Percentiles rank a stretch among this genome's conserved stretches.
These are phyloP conservation scores for Fusarium pseudocircinatum DNA, from an alignment of 2,329 filamentous ascomycete species.

Conservation along the genomic window DNA sequence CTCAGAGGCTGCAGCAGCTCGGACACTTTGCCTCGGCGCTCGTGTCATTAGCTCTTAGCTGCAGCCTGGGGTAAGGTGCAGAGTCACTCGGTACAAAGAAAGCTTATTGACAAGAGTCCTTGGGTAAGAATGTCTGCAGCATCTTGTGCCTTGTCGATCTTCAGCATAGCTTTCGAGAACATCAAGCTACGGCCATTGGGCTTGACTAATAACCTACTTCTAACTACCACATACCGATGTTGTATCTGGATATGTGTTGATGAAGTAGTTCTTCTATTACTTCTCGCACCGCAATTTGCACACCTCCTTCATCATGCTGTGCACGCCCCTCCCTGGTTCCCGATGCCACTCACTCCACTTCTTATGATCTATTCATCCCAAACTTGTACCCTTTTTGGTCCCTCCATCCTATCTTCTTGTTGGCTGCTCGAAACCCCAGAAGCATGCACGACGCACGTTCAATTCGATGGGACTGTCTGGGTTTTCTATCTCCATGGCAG, in stretches of 20 bases:
- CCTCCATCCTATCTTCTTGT: slow-evolving; percentile 39
- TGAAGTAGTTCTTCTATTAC: not conserved
- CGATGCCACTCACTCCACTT: slow-evolving; percentile 41
- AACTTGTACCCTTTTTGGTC: slow-evolving; percentile 28
- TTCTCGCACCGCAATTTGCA: slow-evolving; percentile 2
- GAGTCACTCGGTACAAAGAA: slow-evolving; percentile 7
- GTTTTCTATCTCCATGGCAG: slow-evolving; percentile 15
- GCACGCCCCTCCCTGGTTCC: slow-evolving; percentile 37
- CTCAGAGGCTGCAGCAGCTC: slow-evolving; percentile 8
- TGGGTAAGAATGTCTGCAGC: not conserved
- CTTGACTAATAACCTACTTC: not conserved
- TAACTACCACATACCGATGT: not conserved
- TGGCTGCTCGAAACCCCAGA: slow-evolving; percentile 30
- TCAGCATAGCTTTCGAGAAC: not conserved
- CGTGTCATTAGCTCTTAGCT: slow-evolving; percentile 16
- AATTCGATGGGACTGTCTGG: slow-evolving; percentile 27
- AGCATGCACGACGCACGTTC: slow-evolving; percentile 27
- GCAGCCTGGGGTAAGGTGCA: slow-evolving; percentile 17
- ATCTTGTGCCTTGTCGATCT: not conserved
- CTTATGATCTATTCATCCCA: slow-evolving; percentile 35
- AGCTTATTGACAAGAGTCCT: slow-evolving; percentile 7
- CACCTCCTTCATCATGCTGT: not conserved
- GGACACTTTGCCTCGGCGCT: slow-evolving; percentile 18
- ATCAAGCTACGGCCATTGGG: not conserved
- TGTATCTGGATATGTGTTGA: slow-evolving; percentile 2